phyloP scores from a whole-genome alignment of 148 eudicot species.

The Persicaria tinctoria region DNA sequence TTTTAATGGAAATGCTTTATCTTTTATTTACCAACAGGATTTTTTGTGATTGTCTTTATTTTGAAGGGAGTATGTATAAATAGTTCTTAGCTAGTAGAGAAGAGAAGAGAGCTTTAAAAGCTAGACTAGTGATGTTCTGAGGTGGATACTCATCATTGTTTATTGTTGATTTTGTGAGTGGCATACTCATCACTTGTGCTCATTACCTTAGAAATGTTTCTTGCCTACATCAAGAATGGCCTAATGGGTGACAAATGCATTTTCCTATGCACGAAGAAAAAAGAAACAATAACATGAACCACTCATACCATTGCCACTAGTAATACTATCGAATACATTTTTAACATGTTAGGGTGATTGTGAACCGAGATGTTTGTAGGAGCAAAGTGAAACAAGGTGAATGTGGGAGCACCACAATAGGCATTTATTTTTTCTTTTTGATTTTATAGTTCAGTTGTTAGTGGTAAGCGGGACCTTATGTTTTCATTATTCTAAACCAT shows the following conservation, averaged over 20 bases:
- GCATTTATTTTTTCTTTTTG: neutral
- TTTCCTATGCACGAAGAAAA: neutral
- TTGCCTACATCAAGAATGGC: neutral
- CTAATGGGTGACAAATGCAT: neutral
- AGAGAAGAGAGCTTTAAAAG: neutral
- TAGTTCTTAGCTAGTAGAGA: neutral
- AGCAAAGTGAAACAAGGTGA: neutral
- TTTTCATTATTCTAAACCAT: neutral
- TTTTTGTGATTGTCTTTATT: neutral
- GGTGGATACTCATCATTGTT: neutral
- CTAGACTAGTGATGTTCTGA: neutral
- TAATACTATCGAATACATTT: neutral
- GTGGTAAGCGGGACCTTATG: neutral
- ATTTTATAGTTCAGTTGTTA: neutral
- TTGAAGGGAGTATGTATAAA: neutral
- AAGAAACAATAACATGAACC: neutral
- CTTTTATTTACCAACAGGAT: neutral
- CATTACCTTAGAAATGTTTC: neutral
- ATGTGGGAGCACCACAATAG: neutral
- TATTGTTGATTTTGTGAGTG: neutral
- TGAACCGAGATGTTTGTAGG: neutral
- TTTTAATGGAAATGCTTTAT: neutral
- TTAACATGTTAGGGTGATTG: neutral
- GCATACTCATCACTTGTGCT: neutral
- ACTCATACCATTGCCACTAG: neutral